Conservation (phyloP, 1,139 yeast genomes). For the Debaryomycetaceae sp. region DNA sequence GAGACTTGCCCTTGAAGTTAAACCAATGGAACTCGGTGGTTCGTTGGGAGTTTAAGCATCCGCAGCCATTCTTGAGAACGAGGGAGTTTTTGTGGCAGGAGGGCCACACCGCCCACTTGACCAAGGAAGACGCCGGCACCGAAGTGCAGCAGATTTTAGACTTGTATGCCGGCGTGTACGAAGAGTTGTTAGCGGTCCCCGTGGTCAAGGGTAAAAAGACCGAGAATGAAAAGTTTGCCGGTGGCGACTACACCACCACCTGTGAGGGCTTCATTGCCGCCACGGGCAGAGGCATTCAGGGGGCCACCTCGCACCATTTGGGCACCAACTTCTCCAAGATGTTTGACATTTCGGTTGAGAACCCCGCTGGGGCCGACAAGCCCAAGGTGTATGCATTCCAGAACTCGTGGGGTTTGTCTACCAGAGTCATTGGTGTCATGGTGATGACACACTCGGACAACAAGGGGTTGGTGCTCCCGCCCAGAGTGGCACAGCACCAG, state of each 20-base stretch:
- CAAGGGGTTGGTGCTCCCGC: constrained; percentile 97
- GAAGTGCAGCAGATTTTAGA: constrained; percentile 88
- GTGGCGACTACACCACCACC: constrained; percentile 93
- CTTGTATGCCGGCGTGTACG: constrained; percentile 78
- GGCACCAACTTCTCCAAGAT: constrained; percentile 98
- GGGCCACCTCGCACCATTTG: constrained; percentile 96
- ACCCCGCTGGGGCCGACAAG: constrained; percentile 84
- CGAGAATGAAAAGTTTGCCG: constrained; percentile 97
- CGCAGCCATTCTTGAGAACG: constrained; percentile 98
- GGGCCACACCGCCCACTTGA: constrained; percentile 97
- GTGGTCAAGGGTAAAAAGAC: constrained; percentile 94
- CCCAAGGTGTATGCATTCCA: constrained; percentile 89
- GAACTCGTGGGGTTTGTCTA: constrained; percentile 98
- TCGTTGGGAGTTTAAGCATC: constrained; percentile 99
- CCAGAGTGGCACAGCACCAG: constrained; percentile 91
- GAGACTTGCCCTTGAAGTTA: constrained; percentile 92
- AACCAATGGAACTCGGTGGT: constrained; percentile 99
- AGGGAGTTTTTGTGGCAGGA: constrained; percentile 99
- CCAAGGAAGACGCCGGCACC: constrained; percentile 68
- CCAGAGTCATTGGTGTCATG: constrained; percentile 99
- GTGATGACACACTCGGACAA: constrained; percentile 98
- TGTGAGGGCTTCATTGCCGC: constrained; percentile 96
- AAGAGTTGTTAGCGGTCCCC: constrained; percentile 94
- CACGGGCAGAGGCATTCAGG: constrained; percentile 99
- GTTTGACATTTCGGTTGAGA: constrained; percentile 94